Evolutionary conservation across 1,284 basidiomycete genomes (phyloP).

Genomic region (Serendipita sp.): DNA sequence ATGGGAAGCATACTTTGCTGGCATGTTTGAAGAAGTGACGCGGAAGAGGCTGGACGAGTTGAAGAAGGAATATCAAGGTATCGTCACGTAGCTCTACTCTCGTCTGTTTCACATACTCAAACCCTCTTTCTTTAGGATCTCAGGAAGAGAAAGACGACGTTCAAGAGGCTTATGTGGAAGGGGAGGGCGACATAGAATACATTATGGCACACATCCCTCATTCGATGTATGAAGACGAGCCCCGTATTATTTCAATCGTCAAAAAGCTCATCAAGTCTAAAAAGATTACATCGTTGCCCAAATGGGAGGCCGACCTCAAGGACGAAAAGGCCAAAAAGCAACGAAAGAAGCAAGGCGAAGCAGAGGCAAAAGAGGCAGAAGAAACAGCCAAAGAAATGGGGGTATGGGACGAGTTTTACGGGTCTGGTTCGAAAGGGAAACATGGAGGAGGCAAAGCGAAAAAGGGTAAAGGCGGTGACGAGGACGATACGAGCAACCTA

Average conservation of each 20-base stretch:
- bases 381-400: constrained; percentile 74
- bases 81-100: constrained; percentile 12
- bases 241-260: constrained; percentile 62
- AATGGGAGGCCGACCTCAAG: constrained; percentile 59
- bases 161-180: constrained; percentile 51
- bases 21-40: constrained; percentile 76
- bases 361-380: constrained; percentile 74
- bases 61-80: constrained; percentile 85
- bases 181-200: constrained; percentile 54
- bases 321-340: constrained; percentile 66
- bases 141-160: constrained; percentile 70
- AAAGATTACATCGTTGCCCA: constrained; percentile 39
- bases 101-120: background rate
- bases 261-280: constrained; percentile 42
- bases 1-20: constrained; percentile 88
- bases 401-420: constrained; percentile 92
- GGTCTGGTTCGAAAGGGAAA: constrained; percentile 59
- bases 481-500: constrained; percentile 38
- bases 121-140: constrained; percentile 42
- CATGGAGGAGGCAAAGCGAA: constrained; percentile 23
- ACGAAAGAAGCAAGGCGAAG: constrained; percentile 57
- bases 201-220: constrained; percentile 80
- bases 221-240: constrained; percentile 66
- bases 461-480: constrained; percentile 22
- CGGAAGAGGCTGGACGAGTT: constrained; percentile 75